Base-by-base conservation (phyloP, 1,284 basidiomycete genomes). In the Sutorius eximius region DNA sequence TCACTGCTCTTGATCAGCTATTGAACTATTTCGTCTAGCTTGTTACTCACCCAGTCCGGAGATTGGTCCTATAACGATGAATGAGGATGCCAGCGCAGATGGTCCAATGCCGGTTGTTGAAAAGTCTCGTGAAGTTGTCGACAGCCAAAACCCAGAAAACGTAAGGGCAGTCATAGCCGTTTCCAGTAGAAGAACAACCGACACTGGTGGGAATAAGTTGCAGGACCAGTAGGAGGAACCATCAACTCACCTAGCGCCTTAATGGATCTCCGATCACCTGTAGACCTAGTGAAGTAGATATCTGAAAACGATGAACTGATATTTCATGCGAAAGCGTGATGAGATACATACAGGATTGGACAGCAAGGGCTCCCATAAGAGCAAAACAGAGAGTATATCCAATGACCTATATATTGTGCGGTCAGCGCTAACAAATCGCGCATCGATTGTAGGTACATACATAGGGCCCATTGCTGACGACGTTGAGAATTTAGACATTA, bases 21-120 rank as follows among this genome's bases (percentile, higher is more conserved):
- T 1, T 3, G 5, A 27, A 18, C 5, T 2, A 10, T 38, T 3
- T 12, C 3, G 42, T 11, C 3, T 0, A 2, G n/a, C n/a, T 5
- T 27, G 8, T 22, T 27, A 27, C 63, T 59, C 9, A 66, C 64
- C 65, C 15, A 63, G 16, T 18, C 56, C 65, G 22, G 58, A 16
- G 1, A 63, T 37, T 1, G 52, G 51, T 12, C 45, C 45, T 20
- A 42, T 11, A 22, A 3, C 0, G 0, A 13, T 1, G 12, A n/a
- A 13, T 20, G 24, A 5, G 3, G 36, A 18, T 4, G 13, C 11
- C 6, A 3, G 4, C 1, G 5, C n/a, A 10, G 36, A 3, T 37
- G n/a, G 36, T 4, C n/a, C n/a, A 12, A 20, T 20, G 18, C 10
- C 24, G 6, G 24, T 4, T 27, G 24, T 27, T 27, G 24, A 27